These are phyloP conservation scores for Amphibolis antarctica DNA, from an alignment of 106 monocot genomes.

Conservation along the genomic window DNA sequence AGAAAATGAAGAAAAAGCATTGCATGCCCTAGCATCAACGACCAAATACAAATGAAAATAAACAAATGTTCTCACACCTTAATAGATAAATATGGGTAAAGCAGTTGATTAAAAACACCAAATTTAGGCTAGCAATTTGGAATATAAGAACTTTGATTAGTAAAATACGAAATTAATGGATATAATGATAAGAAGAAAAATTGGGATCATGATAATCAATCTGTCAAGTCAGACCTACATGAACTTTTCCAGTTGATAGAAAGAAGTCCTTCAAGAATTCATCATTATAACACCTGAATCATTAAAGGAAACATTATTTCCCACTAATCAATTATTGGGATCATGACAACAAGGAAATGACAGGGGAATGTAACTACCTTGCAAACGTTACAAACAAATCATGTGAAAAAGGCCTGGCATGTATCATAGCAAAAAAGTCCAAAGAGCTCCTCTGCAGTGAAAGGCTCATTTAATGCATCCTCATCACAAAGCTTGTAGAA, in stretches of 20 bases:
- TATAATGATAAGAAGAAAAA: no score
- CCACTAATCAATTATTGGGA: not conserved
- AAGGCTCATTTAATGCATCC: slow-evolving; percentile 1
- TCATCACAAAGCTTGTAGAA: no score
- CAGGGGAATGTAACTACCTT: slow-evolving; percentile 25
- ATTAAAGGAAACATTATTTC: not conserved
- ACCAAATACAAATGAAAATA: no score
- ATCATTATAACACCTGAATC: slow-evolving; percentile 59
- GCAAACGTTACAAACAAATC: slow-evolving; percentile 90
- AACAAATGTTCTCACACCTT: no score
- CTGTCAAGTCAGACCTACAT: slow-evolving; percentile 42
- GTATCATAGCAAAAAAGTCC: slow-evolving; percentile 80
- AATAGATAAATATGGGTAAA: no score
- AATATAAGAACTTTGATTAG: no score
- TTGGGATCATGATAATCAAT: not conserved
- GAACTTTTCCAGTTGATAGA: slow-evolving; percentile 60
- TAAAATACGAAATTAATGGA: no score
- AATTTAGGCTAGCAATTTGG: no score
- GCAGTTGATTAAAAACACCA: no score
- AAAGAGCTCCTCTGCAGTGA: slow-evolving; percentile 45
- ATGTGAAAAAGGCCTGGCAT: slow-evolving; percentile 80
- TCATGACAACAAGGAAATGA: not conserved
- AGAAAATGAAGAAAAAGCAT: no score
- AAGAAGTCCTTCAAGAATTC: slow-evolving; percentile 93
- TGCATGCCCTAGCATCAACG: no score